These are phyloP conservation scores for Arbutus unedo DNA, from an alignment of 148 eudicot genomes.

Conservation along the genomic window DNA sequence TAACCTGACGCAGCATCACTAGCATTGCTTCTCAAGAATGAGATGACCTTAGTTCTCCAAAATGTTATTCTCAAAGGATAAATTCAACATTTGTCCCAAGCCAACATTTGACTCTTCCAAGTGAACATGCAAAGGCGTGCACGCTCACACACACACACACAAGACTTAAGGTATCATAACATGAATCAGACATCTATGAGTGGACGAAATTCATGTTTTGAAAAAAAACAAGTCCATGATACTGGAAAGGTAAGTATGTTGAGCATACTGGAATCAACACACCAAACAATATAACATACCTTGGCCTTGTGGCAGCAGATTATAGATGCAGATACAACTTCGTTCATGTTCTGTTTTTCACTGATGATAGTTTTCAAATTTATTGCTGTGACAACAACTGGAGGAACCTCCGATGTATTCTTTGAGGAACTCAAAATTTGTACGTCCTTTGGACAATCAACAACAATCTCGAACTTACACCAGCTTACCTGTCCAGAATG, in stretches of 20 bases:
- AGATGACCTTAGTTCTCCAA: background rate
- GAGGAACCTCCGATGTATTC: constrained; percentile 70
- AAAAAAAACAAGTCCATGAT: constrained; percentile 4
- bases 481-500: constrained; percentile 80
- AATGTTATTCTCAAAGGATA: background rate
- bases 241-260: background rate
- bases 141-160: background rate
- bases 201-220: background rate
- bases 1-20: background rate
- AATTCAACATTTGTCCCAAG: background rate
- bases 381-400: constrained; percentile 81
- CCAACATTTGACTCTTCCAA: background rate
- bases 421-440: constrained; percentile 49
- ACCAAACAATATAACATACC: constrained; percentile 39
- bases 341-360: constrained; percentile 71
- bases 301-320: constrained; percentile 82
- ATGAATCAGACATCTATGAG: background rate
- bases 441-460: constrained; percentile 77
- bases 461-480: constrained; percentile 91
- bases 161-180: background rate
- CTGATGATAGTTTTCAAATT: constrained; percentile 83
- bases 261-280: background rate
- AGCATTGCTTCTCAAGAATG: background rate
- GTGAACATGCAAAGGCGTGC: background rate
- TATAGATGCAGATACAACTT: constrained; percentile 88